Evolutionary conservation across 331 rosid genomes (phyloP).

Genomic region (Phaseolus coccineus): DNA sequence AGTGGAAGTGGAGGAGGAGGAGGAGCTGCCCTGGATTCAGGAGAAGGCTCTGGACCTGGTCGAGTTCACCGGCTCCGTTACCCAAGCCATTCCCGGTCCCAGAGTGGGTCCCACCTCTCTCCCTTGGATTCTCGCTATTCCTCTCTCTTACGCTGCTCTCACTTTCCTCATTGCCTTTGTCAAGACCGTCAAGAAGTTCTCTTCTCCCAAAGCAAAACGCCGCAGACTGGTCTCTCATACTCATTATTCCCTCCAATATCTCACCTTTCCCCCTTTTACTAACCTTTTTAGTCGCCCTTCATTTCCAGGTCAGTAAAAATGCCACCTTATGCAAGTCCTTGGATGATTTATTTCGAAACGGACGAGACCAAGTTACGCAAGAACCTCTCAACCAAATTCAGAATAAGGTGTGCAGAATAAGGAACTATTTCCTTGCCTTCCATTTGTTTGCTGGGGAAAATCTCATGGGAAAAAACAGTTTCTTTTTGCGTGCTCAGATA

Average conservation of each 20-base stretch:
- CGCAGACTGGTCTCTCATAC: constrained; percentile 62
- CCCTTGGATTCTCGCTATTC: constrained; percentile 94
- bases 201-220: constrained; percentile 90
- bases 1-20: constrained; percentile 65
- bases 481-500: constrained; percentile 28
- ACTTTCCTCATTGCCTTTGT: constrained; percentile 80
- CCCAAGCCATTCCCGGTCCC: constrained; percentile 94
- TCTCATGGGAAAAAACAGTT: constrained; percentile 15
- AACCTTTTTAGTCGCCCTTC: background rate
- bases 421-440: constrained; percentile 18
- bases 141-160: constrained; percentile 74
- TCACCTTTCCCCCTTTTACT: background rate
- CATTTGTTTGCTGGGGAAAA: constrained; percentile 28
- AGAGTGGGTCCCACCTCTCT: constrained; percentile 85
- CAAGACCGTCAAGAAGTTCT: constrained; percentile 69
- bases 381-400: constrained; percentile 68
- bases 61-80: constrained; percentile 91
- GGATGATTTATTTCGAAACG: constrained; percentile 69
- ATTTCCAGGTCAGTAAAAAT: constrained; percentile 75
- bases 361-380: constrained; percentile 59
- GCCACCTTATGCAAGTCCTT: constrained; percentile 74
- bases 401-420: constrained; percentile 56
- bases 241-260: background rate
- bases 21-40: constrained; percentile 94
- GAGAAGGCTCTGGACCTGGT: constrained; percentile 94